Evolutionary conservation across 179 eudicot species (phyloP), one percentile per base, ranked within the genome.

Genomic region (Spergularia azorica): DNA sequence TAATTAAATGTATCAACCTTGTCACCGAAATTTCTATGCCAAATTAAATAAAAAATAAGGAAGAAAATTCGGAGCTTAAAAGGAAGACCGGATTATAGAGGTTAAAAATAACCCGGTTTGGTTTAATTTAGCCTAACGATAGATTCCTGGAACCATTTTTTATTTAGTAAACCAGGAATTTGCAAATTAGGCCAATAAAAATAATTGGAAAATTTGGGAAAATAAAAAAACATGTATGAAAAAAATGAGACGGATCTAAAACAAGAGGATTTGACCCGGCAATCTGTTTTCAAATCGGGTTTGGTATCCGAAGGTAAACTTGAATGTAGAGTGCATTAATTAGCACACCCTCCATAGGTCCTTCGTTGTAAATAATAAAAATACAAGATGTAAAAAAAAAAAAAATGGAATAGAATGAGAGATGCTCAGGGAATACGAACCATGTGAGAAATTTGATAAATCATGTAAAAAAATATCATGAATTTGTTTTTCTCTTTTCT

Each of bases 371-470:
- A 2, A 60, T 17, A 54, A 16, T 46, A 43, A 21, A 54, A 11
- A 18, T 41, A 59, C n/a, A 2, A 4, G 26, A 4, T 8, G n/a
- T n/a, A 16, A 8, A 0, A 8, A 18, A 46, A 38, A 0, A 18
- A 20, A 38, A 8, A 3, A 3, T n/a, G 2, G 9, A 51, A 16
- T 6, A 32, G 36, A 55, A 67, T n/a, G 41, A 74, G 72, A 72
- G 80, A 81, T 78, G 86, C 86, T 84, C 86, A 67, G 86, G 21
- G 86, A 84, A 84, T 84, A 84, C 86, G 86, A 84, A 84, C 86
- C 86, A 78, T 20, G 46, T 43, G 56, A 17, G 70, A 57, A 38
- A 36, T 9, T 41, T 43, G 46, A 77, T 6, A 59, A 63, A 84
- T 84, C 86, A 84, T 78, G 16, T 56, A 80, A 70, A 51, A 8